phyloP scores from a whole-genome alignment of 179 eudicot genomes.

The Camellia oleifera region DNA sequence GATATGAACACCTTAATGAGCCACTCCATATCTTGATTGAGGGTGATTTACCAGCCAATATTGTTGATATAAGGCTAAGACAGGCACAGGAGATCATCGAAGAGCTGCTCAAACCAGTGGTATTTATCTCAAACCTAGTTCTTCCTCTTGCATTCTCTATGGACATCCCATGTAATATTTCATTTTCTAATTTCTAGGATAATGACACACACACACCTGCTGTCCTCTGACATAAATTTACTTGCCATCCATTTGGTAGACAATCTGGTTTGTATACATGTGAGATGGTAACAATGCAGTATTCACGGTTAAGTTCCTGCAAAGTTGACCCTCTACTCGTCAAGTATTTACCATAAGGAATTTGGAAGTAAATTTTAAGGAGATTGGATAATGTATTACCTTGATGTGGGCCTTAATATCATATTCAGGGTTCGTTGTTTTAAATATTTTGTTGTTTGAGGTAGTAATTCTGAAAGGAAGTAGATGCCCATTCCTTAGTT shows the following conservation, averaged over 20 bases:
- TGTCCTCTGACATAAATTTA: too few relatives aligned
- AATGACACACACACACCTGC: constrained; percentile 30
- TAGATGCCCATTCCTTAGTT: neutral
- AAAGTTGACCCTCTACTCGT: constrained; percentile 1
- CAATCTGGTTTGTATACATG: constrained; percentile 2
- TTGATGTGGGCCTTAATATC: neutral
- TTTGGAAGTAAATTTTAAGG: neutral
- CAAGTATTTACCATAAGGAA: neutral
- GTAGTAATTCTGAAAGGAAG: neutral
- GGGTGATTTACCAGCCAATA: constrained; percentile 89
- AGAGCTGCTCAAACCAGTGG: constrained; percentile 97
- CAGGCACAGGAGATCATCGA: constrained; percentile 94
- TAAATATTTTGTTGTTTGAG: neutral
- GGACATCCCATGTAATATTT: neutral
- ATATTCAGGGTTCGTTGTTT: neutral
- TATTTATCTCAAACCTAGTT: constrained; percentile 33
- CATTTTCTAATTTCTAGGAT: neutral
- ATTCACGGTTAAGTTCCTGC: neutral
- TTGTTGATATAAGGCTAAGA: constrained; percentile 72
- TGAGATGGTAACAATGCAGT: constrained; percentile 4
- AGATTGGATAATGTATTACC: neutral
- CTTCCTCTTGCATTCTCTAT: neutral
- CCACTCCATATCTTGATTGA: constrained; percentile 91
- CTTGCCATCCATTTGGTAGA: constrained; percentile 24
- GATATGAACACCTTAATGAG: constrained; percentile 93